Percentiles rank a stretch among this genome's conserved stretches.
Evolutionary conservation across 306 rosid species (phyloP).

Genomic region (Cotoneaster glaucophyllus): DNA sequence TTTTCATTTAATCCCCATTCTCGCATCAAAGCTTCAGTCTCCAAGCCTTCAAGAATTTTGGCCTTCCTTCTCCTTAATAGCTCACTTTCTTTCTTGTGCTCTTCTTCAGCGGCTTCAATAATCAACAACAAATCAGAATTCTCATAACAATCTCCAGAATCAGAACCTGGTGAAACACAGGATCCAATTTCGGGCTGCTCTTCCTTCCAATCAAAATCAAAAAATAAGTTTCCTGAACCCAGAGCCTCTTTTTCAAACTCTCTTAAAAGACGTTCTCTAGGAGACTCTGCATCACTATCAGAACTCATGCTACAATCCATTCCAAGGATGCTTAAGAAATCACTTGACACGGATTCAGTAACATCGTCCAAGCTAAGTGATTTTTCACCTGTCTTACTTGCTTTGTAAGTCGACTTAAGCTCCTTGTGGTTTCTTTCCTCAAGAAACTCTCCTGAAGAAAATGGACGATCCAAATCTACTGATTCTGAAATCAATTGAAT

Average conservation of each 20-base stretch:
- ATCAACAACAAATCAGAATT: constrained; percentile 49
- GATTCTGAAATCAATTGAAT: constrained; percentile 11
- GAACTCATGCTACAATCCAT: constrained; percentile 31
- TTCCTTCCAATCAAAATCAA: constrained; percentile 33
- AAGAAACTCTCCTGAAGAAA: constrained; percentile 14
- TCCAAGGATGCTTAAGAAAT: constrained; percentile 54
- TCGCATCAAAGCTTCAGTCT: constrained; percentile 64
- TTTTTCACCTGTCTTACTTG: constrained; percentile 22
- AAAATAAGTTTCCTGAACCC: constrained; percentile 31
- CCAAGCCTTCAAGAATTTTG: constrained; percentile 61
- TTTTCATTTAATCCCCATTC: constrained; percentile 70
- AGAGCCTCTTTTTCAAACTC: constrained; percentile 62
- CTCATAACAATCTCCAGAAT: constrained; percentile 13
- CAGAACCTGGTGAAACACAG: constrained; percentile 8
- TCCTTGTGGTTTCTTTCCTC: constrained; percentile 19
- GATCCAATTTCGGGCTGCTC: constrained; percentile 27
- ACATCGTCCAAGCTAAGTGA: constrained; percentile 53
- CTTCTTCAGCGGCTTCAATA: constrained; percentile 55
- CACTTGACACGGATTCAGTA: constrained; percentile 55
- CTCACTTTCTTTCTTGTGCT: constrained; percentile 35
- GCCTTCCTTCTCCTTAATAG: constrained; percentile 54
- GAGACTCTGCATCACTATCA: constrained; percentile 52
- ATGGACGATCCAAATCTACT: constrained; percentile 7
- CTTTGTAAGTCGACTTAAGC: constrained; percentile 28
- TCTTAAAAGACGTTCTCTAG: constrained; percentile 66